Evolutionary conservation across 2,329 filamentous ascomycete genomes (phyloP).

Genomic region (Neocatenulostroma microsporum): DNA sequence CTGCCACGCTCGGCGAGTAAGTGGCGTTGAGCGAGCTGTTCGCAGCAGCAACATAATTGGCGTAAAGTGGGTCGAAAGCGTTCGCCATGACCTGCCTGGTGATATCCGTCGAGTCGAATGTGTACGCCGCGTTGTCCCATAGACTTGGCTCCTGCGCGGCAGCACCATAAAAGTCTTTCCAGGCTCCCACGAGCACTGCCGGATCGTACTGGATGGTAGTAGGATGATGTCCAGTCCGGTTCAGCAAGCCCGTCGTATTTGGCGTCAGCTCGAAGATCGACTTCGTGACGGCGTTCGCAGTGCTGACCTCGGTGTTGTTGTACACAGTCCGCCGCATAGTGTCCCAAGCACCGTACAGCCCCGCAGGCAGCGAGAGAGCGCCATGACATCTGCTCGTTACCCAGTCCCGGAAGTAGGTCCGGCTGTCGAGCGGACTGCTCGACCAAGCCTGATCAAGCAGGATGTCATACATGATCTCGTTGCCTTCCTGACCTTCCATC

Average conservation of each 20-base stretch:
- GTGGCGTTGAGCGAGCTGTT: constrained; percentile 18
- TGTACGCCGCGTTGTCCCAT: constrained; percentile 37
- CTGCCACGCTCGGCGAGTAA: constrained; percentile 17
- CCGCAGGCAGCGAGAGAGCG: constrained; percentile 9
- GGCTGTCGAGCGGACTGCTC: constrained; percentile 35
- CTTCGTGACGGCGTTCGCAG: constrained; percentile 36
- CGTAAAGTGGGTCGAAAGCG: constrained; percentile 37
- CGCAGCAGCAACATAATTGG: constrained; percentile 30
- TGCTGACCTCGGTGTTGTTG: constrained; percentile 42
- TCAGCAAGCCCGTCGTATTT: constrained; percentile 34
- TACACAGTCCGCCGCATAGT: constrained; percentile 40
- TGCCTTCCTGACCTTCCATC: constrained; percentile 46
- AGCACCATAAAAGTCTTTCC: constrained; percentile 35
- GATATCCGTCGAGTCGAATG: constrained; percentile 44
- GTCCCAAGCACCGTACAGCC: constrained; percentile 42
- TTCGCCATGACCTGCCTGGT: constrained; percentile 44
- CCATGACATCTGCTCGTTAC: constrained; percentile 36
- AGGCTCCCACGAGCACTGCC: constrained; percentile 31
- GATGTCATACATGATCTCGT: constrained; percentile 47
- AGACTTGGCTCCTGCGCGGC: constrained; percentile 26
- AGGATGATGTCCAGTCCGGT: constrained; percentile 35
- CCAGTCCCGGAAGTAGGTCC: constrained; percentile 42
- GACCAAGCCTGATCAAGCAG: constrained; percentile 48
- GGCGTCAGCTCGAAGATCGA: constrained; percentile 42
- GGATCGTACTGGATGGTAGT: constrained; percentile 40